phyloP scores from a whole-genome alignment of 2,329 filamentous ascomycete species.

The Grosmannia huntii region DNA sequence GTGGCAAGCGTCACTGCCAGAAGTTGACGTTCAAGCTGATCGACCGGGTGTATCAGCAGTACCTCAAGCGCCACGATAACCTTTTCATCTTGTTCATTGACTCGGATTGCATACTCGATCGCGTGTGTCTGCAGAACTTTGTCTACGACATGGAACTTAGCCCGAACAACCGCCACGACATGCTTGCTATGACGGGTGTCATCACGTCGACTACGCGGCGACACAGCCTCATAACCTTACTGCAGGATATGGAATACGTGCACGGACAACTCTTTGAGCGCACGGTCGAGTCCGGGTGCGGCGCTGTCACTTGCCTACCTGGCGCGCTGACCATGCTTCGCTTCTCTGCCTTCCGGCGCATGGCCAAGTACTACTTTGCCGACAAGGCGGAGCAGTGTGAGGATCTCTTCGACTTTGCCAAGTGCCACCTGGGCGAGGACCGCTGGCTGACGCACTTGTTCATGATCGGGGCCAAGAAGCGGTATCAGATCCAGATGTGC shows the following conservation, averaged over 20 bases:
- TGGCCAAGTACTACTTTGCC: constrained; percentile 98
- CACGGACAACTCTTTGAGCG: constrained; percentile 94
- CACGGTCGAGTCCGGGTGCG: constrained; percentile 88
- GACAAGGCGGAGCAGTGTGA: constrained; percentile 93
- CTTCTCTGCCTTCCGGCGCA: constrained; percentile 88
- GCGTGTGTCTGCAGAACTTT: constrained; percentile 88
- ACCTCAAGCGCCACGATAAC: constrained; percentile 78
- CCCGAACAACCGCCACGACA: constrained; percentile 79
- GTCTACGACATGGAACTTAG: constrained; percentile 98
- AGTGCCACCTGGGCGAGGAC: constrained; percentile 90
- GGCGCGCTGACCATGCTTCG: constrained; percentile 92
- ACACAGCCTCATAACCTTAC: constrained; percentile 75
- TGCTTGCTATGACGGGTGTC: constrained; percentile 95
- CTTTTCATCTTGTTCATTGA: constrained; percentile 95
- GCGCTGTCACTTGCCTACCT: constrained; percentile 86
- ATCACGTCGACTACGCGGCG: constrained; percentile 89
- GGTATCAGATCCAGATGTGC: constrained; percentile 95
- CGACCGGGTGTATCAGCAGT: constrained; percentile 80
- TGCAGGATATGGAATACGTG: constrained; percentile 97
- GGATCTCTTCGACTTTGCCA: constrained; percentile 92
- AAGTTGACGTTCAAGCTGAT: constrained; percentile 89
- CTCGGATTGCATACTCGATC: constrained; percentile 89
- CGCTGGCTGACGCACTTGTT: constrained; percentile 95
- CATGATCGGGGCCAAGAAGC: constrained; percentile 91
- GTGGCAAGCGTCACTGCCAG: constrained; percentile 87